These are phyloP conservation scores for Phytophthora pisi DNA, from an alignment of 352 stramenopile species.

Conservation along the genomic window DNA sequence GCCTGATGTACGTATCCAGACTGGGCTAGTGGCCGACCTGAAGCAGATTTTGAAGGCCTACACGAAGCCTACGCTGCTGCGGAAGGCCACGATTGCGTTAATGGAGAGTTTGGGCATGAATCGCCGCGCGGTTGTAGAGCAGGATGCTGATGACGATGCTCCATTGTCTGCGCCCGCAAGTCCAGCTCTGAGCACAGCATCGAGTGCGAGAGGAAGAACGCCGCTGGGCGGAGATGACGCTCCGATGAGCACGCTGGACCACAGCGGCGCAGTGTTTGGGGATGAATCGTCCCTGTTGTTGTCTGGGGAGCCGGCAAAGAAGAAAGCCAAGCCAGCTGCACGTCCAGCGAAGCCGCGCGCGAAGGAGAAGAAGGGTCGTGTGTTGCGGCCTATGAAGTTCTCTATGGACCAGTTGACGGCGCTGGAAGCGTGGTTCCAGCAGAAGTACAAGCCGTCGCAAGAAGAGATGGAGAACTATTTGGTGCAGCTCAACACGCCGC, in stretches of 20 bases:
- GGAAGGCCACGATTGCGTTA: constrained; percentile 70
- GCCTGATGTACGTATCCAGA: constrained; percentile 73
- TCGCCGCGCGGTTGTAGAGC: constrained; percentile 51
- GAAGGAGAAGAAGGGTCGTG: constrained; percentile 73
- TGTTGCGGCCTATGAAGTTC: constrained; percentile 86
- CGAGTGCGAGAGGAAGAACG: constrained; percentile 30
- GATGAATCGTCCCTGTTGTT: constrained; percentile 32
- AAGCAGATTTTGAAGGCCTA: constrained; percentile 82
- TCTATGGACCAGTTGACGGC: constrained; percentile 83
- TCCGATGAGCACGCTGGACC: constrained; percentile 24
- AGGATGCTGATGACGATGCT: constrained; percentile 53
- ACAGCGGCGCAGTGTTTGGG: constrained; percentile 22
- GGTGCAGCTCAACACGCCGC: constrained; percentile 62
- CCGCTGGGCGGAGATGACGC: constrained; percentile 18
- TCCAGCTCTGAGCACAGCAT: constrained; percentile 39
- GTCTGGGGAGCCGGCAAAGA: constrained; percentile 29
- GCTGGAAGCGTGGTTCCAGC: constrained; percentile 84
- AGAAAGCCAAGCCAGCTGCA: constrained; percentile 39
- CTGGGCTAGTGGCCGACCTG: constrained; percentile 69
- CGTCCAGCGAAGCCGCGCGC: constrained; percentile 37
- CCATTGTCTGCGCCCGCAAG: constrained; percentile 26
- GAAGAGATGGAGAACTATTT: constrained; percentile 84
- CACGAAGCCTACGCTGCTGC: constrained; percentile 79
- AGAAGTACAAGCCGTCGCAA: constrained; percentile 87
- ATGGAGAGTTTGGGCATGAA: constrained; percentile 78